Conservation (phyloP, 1,284 basidiomycete genomes). For the Tetrapyrgos nigripes region DNA sequence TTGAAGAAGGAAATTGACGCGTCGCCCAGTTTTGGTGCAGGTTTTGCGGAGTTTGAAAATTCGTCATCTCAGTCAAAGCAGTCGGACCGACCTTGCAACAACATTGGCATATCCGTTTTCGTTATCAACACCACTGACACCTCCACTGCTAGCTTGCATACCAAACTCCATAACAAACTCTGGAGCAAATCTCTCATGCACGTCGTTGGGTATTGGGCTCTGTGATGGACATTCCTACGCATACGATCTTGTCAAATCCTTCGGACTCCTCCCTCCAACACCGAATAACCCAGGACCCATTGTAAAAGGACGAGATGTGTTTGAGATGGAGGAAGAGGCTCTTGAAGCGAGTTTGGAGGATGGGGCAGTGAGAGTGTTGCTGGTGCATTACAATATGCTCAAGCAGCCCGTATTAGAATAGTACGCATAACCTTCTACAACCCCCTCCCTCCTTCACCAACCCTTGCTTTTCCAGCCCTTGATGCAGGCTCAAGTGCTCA, state of each 20-base stretch:
- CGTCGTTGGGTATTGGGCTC: neutral
- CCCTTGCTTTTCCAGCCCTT: too few species aligned
- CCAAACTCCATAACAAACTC: neutral
- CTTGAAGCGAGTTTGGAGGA: constrained; percentile 42
- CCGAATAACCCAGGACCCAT: too few species aligned
- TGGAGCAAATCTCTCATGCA: neutral
- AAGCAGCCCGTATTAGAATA: too few species aligned
- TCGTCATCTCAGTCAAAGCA: neutral
- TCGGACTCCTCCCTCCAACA: neutral
- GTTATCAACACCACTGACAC: too few species aligned
- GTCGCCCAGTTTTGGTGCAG: too few species aligned
- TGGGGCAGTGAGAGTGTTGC: constrained; percentile 74
- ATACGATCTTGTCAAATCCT: constrained; percentile 53
- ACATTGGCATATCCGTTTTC: neutral
- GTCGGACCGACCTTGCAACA: neutral
- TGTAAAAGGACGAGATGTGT: neutral
- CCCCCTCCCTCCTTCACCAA: too few species aligned
- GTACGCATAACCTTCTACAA: too few species aligned
- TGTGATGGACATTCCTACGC: constrained; percentile 82
- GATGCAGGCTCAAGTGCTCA: too few species aligned
- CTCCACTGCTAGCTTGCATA: neutral
- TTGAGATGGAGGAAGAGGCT: neutral
- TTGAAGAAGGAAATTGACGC: too few species aligned
- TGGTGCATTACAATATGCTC: constrained; percentile 82
- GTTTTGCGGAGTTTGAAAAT: too few species aligned